Conservation (phyloP, 768 basidiomycete genomes). For the Boletus sp. region DNA sequence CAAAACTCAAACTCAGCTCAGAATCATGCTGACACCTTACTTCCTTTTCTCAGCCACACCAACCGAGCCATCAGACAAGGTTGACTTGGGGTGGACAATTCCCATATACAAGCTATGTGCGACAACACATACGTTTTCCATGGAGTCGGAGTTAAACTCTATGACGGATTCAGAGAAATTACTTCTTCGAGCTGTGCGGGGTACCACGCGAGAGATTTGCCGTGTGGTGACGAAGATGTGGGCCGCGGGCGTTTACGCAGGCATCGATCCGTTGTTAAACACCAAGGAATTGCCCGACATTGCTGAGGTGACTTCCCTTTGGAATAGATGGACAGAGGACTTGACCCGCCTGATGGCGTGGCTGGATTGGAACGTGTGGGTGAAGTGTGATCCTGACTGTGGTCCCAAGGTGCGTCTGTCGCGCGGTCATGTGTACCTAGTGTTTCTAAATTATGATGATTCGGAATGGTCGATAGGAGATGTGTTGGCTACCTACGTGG, state of each 20-base stretch:
- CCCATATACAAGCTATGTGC: conserved; percentile 33
- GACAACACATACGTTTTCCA: conserved; percentile 23
- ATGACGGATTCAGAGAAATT: conserved; percentile 31
- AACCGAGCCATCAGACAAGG: background rate
- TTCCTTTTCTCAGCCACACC: conserved; percentile 17
- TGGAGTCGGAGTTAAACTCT: background rate
- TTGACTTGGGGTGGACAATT: conserved; percentile 25
- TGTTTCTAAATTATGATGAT: too few relatives aligned
- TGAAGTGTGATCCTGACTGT: conserved; percentile 47
- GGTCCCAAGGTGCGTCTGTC: conserved; percentile 39
- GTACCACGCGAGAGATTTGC: conserved; percentile 45
- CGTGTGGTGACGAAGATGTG: conserved; percentile 45
- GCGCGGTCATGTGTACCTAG: background rate
- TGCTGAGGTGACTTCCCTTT: conserved; percentile 6
- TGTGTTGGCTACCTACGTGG: conserved; percentile 30
- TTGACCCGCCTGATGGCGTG: conserved; percentile 42
- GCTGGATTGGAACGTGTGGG: conserved; percentile 55
- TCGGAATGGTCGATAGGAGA: conserved; percentile 14
- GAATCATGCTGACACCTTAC: conserved; percentile 32
- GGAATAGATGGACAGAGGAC: conserved; percentile 35
- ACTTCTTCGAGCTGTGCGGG: conserved; percentile 29
- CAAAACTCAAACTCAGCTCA: conserved; percentile 23
- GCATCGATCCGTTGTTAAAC: conserved; percentile 15
- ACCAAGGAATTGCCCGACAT: background rate
- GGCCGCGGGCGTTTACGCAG: conserved; percentile 37